These are phyloP conservation scores for Punctularia strigosozonata DNA, from an alignment of 768 basidiomycete genomes.

Conservation along the genomic window DNA sequence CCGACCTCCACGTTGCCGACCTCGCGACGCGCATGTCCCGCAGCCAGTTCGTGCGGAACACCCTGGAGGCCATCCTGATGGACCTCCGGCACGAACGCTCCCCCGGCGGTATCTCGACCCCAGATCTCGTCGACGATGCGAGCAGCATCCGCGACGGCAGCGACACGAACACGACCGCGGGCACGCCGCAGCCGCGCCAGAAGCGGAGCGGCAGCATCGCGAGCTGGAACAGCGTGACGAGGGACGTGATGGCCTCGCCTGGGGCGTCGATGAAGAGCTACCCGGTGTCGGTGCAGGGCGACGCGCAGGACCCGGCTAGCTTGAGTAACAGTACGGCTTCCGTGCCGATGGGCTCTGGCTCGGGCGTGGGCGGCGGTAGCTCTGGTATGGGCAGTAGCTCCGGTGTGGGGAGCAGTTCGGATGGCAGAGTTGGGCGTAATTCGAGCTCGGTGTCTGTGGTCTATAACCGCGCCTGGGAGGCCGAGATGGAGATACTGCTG, in stretches of 20 bases:
- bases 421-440: no score
- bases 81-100: slow-evolving; percentile 50
- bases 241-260: slow-evolving; percentile 31
- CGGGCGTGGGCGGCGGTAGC: no score
- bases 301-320: slow-evolving; percentile 21
- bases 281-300: slow-evolving; percentile 6
- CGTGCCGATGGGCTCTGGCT: slow-evolving; percentile 39
- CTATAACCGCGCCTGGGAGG: slow-evolving; percentile 70
- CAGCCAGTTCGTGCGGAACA: slow-evolving; percentile 85
- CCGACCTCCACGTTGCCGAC: slow-evolving; percentile 94
- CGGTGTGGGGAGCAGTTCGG: no score
- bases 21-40: slow-evolving; percentile 83
- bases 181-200: slow-evolving; percentile 29
- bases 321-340: slow-evolving; percentile 62
- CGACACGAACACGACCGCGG: slow-evolving; percentile 37
- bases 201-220: slow-evolving; percentile 78
- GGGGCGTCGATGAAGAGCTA: no score
- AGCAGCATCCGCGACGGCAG: slow-evolving; percentile 48
- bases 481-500: slow-evolving; percentile 75
- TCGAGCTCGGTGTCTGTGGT: slow-evolving; percentile 24
- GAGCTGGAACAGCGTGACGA: slow-evolving; percentile 73
- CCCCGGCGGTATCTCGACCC: slow-evolving; percentile 36
- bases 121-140: slow-evolving; percentile 59
- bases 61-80: slow-evolving; percentile 74
- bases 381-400: no score